phyloP scores from a whole-genome alignment of 2,329 filamentous ascomycete genomes.

The Volutella citrinella region DNA sequence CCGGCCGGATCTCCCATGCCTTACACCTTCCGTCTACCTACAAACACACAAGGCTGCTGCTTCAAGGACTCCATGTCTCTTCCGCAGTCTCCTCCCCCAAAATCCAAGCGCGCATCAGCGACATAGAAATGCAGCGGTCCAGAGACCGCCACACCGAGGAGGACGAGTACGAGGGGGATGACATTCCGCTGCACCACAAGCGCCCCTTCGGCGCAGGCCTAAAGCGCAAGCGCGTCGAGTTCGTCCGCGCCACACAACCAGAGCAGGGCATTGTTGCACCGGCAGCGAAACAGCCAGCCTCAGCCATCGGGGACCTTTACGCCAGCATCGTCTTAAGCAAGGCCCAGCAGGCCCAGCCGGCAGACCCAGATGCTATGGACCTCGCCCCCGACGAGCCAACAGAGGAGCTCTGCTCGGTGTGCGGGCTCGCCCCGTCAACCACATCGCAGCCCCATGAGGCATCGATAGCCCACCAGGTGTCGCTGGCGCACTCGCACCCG shows the following conservation, averaged over 20 bases:
- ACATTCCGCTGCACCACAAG: conserved; percentile 51
- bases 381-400: conserved; percentile 9
- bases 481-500: conserved; percentile 65
- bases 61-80: no score
- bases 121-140: conserved; percentile 29
- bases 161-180: conserved; percentile 36
- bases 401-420: conserved; percentile 31
- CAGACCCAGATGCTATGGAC: no score
- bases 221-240: conserved; percentile 51
- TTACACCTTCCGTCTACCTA: no score
- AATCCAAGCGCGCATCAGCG: no score
- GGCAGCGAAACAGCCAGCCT: conserved; percentile 16
- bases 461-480: conserved; percentile 69
- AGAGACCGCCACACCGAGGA: conserved; percentile 20
- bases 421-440: conserved; percentile 32
- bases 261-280: conserved; percentile 24
- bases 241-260: conserved; percentile 51
- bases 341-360: no score
- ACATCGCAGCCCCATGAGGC: conserved; percentile 48
- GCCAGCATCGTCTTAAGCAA: conserved; percentile 60
- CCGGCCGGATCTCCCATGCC: no score
- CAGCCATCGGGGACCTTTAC: conserved; percentile 55
- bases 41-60: no score
- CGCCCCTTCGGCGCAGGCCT: conserved; percentile 56
- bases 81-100: no score